phyloP scores from a whole-genome alignment of 2,329 filamentous ascomycete species.

The Sarocladium oryzae region DNA sequence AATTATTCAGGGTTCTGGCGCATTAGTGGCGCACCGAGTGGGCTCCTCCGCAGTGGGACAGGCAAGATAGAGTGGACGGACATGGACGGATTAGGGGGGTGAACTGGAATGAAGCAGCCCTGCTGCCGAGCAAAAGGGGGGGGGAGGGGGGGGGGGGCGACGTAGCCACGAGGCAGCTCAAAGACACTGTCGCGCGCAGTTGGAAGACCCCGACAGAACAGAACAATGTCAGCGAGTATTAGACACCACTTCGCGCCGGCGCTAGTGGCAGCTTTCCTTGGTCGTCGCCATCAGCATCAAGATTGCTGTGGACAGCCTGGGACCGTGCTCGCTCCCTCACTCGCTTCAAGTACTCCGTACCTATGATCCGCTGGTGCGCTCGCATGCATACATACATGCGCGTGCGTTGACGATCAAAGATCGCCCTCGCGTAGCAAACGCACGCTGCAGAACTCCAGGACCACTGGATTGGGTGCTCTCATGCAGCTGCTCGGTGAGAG shows the following conservation, averaged over 20 bases:
- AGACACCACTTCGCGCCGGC: neutral
- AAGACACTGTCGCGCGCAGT: conserved; percentile 4
- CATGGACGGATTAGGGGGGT: too few species aligned
- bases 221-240: conserved; percentile 4
- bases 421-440: too few species aligned
- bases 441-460: too few species aligned
- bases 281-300: neutral
- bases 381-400: too few species aligned
- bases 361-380: neutral
- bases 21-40: neutral
- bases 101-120: too few species aligned
- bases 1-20: neutral
- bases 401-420: neutral
- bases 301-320: conserved; percentile 7
- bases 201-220: too few species aligned
- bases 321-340: neutral
- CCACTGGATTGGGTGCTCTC: too few species aligned
- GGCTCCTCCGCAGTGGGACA: conserved; percentile 1
- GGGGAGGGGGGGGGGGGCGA: too few species aligned
- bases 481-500: too few species aligned
- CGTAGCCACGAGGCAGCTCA: neutral
- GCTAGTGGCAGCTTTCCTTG: neutral
- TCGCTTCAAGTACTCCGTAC: neutral
- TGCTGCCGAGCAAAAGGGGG: neutral
- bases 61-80: too few species aligned